Evolutionary conservation across 345 rosid genomes (phyloP).

Genomic region (Aurinia saxatilis): DNA sequence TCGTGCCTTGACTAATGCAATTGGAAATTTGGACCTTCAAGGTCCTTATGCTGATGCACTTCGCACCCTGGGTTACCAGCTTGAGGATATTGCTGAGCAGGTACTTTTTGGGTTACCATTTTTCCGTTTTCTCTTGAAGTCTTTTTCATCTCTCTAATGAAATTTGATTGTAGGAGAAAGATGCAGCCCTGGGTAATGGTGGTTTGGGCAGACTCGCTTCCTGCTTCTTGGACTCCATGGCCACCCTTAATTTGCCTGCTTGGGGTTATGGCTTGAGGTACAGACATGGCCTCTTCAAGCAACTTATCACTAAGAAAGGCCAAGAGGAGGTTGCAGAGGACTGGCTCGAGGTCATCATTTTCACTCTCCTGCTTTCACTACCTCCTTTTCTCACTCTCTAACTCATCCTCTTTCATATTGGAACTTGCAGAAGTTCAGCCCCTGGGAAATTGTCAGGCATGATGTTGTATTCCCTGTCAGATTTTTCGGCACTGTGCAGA

Average conservation of each 20-base stretch:
- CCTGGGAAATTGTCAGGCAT: slow-evolving; percentile 98
- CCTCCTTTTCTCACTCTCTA: slow-evolving; percentile 8
- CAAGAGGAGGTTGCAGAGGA: slow-evolving; percentile 96
- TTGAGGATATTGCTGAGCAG: slow-evolving; percentile 88
- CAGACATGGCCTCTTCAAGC: slow-evolving; percentile 88
- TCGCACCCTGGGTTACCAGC: slow-evolving; percentile 63
- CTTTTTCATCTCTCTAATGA: not conserved
- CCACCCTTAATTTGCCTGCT: slow-evolving; percentile 90
- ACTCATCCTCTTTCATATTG: slow-evolving; percentile 23
- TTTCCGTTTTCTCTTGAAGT: not conserved
- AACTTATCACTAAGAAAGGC: slow-evolving; percentile 72
- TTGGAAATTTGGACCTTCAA: slow-evolving; percentile 67
- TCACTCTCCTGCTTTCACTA: not conserved
- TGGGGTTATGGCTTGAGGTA: slow-evolving; percentile 99
- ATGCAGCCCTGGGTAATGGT: slow-evolving; percentile 98
- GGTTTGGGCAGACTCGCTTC: slow-evolving; percentile 98
- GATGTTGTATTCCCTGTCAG: slow-evolving; percentile 80
- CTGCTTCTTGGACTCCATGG: slow-evolving; percentile 96
- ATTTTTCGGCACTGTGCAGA: slow-evolving; percentile 71
- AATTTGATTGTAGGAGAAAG: slow-evolving; percentile 77
- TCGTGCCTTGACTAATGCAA: slow-evolving; percentile 78
- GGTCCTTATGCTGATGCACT: slow-evolving; percentile 81
- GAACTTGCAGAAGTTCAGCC: slow-evolving; percentile 83
- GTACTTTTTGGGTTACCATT: slow-evolving; percentile 26
- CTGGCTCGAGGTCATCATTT: slow-evolving; percentile 81